Conservation (phyloP, 768 basidiomycete species). For the Serendipita vermifera region DNA sequence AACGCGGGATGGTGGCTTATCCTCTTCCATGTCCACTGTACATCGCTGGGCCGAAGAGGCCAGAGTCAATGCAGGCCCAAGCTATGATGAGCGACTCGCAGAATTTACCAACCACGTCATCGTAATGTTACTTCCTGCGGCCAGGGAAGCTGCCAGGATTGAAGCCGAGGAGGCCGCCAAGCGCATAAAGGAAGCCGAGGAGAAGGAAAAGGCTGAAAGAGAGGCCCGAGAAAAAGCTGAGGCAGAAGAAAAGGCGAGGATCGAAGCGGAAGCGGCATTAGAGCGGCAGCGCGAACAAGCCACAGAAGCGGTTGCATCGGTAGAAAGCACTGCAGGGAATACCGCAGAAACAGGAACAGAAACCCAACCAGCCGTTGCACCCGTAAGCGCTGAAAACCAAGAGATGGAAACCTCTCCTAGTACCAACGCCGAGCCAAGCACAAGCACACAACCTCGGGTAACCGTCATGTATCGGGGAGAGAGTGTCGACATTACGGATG, state of each 20-base stretch:
- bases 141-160: conserved; percentile 38
- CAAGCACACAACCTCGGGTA: conserved; percentile 34
- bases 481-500: conserved; percentile 93
- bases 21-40: conserved; percentile 66
- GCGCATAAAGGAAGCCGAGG: conserved; percentile 18
- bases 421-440: conserved; percentile 26
- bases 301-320: conserved; percentile 18
- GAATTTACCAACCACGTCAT: conserved; percentile 60
- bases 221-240: conserved; percentile 29
- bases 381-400: conserved; percentile 19
- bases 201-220: conserved; percentile 31
- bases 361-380: conserved; percentile 14
- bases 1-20: conserved; percentile 40
- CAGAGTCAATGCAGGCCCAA: conserved; percentile 66
- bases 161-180: not conserved
- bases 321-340: conserved; percentile 7
- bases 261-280: conserved; percentile 15
- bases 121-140: conserved; percentile 66
- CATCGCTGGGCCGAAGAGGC: conserved; percentile 87
- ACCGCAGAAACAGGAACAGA: conserved; percentile 13
- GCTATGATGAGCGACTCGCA: conserved; percentile 49
- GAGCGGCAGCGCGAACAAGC: conserved; percentile 10
- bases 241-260: conserved; percentile 39
- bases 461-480: conserved; percentile 88
- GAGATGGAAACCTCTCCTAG: conserved; percentile 24